Base-by-base conservation (phyloP, 208 protist genomes). In the Leishmania turanica region DNA sequence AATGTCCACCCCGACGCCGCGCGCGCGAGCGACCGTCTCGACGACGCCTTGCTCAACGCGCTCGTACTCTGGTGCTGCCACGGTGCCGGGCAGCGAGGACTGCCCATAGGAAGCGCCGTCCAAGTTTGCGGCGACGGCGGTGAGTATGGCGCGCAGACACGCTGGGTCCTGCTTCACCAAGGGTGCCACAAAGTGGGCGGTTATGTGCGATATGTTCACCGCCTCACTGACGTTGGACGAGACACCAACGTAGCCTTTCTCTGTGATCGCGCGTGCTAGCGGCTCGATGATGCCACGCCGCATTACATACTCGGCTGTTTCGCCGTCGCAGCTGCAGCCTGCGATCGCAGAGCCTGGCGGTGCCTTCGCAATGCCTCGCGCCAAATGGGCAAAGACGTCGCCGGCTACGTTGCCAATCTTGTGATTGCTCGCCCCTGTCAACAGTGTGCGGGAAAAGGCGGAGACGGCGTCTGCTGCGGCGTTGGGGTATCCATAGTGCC, bases 331-430 rank as follows among this genome's bases (percentile, higher is more conserved):
- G 69, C 24, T 54, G 69, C 40, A 34, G 45, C 69, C 69, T 37
- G 19, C 15, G 40, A 72, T 56, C 21, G 53, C 37, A 17, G 64
- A 72, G 31, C 24, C 51, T 42, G 47, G 75, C 3, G 47, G 31
- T 21, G 68, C 54, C 24, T 37, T 54, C 9, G 64, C 73, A 37
- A 84, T 77, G 31, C 88, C 64, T 13, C 65, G 60, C 3, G 80
- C 84, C 0, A 92, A 71, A 77, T 92, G 88, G 9, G 90, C 88
- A 86, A 96, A 94, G 15, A 95, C 90, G 40, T 96, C 95, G 8
- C 95, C 95, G 3, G 88, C 88, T 37, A 96, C 86, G 79, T 91
- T 97, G 37, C 85, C 91, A 47, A 97, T 87, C 80, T 97, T 97
- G 84, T 93, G 90, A 79, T 96, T 97, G 65, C 86, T 90, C 31